phyloP scores from a whole-genome alignment of 345 rosid genomes.

The Populus deltoides region DNA sequence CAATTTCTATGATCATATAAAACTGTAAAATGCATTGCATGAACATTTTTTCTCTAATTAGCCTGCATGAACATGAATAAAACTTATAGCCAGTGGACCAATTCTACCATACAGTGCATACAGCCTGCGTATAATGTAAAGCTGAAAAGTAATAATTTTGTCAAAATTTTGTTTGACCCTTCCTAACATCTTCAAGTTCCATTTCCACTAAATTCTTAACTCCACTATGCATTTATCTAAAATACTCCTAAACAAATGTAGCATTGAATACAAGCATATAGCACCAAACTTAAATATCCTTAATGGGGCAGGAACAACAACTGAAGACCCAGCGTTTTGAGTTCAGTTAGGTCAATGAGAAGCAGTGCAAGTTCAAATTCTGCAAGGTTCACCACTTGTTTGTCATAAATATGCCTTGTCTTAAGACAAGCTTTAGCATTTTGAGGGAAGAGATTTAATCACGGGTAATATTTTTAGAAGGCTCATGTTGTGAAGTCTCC shows the following conservation, averaged over 20 bases:
- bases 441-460: background rate
- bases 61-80: background rate
- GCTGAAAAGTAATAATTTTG: conserved; percentile 1
- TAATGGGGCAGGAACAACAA: background rate
- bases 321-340: background rate
- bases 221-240: background rate
- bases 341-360: background rate
- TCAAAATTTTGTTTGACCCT: background rate
- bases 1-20: background rate
- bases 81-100: background rate
- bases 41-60: background rate
- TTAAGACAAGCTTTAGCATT: background rate
- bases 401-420: background rate
- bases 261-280: background rate
- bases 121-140: background rate
- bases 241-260: background rate
- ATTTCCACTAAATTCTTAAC: background rate
- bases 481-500: background rate
- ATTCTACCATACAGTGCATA: background rate
- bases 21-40: background rate
- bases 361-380: background rate
- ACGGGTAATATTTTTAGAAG: background rate
- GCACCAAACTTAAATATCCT: conserved; percentile 5
- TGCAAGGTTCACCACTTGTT: background rate
- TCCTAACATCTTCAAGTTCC: background rate